Conservation (phyloP, 139 green algal species). For the Tetradesmus lagerheimii region DNA sequence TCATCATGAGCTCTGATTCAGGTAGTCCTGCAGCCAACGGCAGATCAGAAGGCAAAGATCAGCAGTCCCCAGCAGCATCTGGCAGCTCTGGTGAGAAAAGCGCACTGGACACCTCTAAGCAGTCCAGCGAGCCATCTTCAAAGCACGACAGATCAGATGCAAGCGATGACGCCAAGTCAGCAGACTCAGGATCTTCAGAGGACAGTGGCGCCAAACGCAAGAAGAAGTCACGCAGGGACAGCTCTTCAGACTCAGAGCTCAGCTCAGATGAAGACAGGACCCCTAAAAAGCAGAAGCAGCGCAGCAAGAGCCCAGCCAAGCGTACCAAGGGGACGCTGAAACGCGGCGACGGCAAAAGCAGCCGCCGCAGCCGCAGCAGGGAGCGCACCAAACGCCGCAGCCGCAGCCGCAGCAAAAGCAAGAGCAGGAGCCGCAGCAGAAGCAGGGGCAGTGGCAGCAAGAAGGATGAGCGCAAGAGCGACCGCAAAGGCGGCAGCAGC, state of each 20-base stretch:
- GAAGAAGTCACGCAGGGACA: too few relatives aligned
- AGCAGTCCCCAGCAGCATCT: slow-evolving; percentile 13
- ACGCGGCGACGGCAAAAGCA: neutral
- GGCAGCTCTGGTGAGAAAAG: neutral
- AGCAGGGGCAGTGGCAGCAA: neutral
- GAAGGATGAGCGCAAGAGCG: neutral
- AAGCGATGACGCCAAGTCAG: neutral
- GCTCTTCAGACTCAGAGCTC: too few relatives aligned
- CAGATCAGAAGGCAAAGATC: neutral
- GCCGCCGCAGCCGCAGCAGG: neutral
- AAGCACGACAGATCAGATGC: neutral
- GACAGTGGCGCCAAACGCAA: neutral
- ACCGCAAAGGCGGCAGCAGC: neutral
- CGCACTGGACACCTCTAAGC: neutral
- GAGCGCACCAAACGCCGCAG: neutral
- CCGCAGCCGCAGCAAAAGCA: slow-evolving; percentile 10
- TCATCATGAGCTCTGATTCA: neutral
- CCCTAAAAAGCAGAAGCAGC: neutral
- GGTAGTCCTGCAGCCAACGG: neutral
- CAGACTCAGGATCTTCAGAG: neutral
- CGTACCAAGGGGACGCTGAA: neutral
- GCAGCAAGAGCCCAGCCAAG: neutral
- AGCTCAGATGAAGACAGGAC: neutral
- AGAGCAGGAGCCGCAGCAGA: neutral
- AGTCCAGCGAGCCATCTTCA: neutral